Percentiles rank a stretch among this genome's conserved stretches.
Conservation (phyloP, 768 basidiomycete species). For the Krasilnikovozyma curviuscula region DNA sequence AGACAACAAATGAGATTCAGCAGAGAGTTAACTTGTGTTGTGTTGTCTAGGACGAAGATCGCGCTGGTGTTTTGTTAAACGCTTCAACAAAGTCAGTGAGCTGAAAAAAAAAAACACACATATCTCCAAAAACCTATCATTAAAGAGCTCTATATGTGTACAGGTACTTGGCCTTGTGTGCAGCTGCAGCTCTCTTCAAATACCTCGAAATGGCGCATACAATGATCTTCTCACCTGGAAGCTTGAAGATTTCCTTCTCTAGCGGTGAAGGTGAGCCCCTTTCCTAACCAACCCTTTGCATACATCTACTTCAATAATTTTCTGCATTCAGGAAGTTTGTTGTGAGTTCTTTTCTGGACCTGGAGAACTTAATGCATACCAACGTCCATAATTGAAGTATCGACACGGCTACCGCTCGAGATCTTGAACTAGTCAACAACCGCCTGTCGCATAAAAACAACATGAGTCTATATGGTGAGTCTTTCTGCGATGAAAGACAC, state of each 20-base stretch:
- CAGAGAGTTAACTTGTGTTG: slow-evolving; percentile 50
- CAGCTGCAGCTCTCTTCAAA: slow-evolving; percentile 70
- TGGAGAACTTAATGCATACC: background rate
- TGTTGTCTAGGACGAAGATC: slow-evolving; percentile 59
- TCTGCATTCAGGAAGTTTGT: slow-evolving; percentile 50
- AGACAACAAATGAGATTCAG: slow-evolving; percentile 34
- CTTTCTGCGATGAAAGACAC: background rate
- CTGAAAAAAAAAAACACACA: background rate
- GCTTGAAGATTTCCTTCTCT: slow-evolving; percentile 32
- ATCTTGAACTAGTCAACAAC: slow-evolving; percentile 76
- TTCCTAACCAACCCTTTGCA: too few relatives aligned
- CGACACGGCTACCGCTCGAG: slow-evolving; percentile 67
- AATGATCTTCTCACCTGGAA: slow-evolving; percentile 39
- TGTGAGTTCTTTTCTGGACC: slow-evolving; percentile 25
- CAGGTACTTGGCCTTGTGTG: slow-evolving; percentile 78
- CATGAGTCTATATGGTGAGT: slow-evolving; percentile 9
- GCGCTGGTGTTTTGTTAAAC: slow-evolving; percentile 58
- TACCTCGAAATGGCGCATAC: slow-evolving; percentile 52
- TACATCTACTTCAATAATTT: background rate
- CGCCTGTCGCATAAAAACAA: slow-evolving; percentile 25
- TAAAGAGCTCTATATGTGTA: background rate
- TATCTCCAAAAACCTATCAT: background rate
- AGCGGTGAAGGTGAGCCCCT: slow-evolving; percentile 40
- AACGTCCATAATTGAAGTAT: slow-evolving; percentile 27
- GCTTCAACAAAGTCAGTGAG: slow-evolving; percentile 51